Evolutionary conservation across 352 stramenopile species (phyloP).

Genomic region (Globisporangium emineosum): DNA sequence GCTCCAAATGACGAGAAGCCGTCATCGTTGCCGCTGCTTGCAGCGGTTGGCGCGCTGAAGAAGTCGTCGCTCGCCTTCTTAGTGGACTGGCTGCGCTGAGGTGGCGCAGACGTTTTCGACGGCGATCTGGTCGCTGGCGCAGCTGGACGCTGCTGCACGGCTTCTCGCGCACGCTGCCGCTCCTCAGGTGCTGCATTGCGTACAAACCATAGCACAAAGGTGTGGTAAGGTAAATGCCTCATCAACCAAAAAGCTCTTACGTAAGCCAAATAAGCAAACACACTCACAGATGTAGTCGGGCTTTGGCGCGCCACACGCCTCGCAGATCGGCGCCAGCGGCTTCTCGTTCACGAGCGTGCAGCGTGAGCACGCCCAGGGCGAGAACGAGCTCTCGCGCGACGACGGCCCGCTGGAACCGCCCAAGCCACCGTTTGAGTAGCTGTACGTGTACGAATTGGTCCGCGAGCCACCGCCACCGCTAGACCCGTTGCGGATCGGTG

Average conservation of each 20-base stretch:
- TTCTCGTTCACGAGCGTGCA: conserved; percentile 85
- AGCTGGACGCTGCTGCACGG: conserved; percentile 24
- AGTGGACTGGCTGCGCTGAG: conserved; percentile 8
- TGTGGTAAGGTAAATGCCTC: background rate
- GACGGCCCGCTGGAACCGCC: conserved; percentile 25
- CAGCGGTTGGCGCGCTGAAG: conserved; percentile 8
- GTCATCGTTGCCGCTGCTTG: background rate
- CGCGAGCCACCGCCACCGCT: conserved; percentile 18
- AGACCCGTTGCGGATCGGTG: conserved; percentile 21
- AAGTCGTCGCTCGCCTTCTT: conserved; percentile 6
- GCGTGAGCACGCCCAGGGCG: conserved; percentile 62
- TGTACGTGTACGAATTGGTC: conserved; percentile 43
- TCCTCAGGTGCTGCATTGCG: conserved; percentile 36
- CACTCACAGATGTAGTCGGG: conserved; percentile 61
- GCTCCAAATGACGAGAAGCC: conserved; percentile 17
- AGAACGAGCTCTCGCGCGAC: conserved; percentile 58
- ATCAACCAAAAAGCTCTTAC: background rate
- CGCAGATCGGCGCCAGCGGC: conserved; percentile 61
- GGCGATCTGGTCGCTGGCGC: conserved; percentile 9
- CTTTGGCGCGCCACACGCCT: conserved; percentile 65
- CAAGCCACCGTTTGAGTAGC: conserved; percentile 27
- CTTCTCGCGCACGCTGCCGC: conserved; percentile 42
- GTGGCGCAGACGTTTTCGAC: conserved; percentile 7
- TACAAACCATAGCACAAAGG: background rate
- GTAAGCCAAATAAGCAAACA: background rate